A percentile compares a stretch with the other conserved stretches of the same genome.
phyloP scores from a whole-genome alignment of 2,329 filamentous ascomycete genomes.

The Xylariaceae sp. region DNA sequence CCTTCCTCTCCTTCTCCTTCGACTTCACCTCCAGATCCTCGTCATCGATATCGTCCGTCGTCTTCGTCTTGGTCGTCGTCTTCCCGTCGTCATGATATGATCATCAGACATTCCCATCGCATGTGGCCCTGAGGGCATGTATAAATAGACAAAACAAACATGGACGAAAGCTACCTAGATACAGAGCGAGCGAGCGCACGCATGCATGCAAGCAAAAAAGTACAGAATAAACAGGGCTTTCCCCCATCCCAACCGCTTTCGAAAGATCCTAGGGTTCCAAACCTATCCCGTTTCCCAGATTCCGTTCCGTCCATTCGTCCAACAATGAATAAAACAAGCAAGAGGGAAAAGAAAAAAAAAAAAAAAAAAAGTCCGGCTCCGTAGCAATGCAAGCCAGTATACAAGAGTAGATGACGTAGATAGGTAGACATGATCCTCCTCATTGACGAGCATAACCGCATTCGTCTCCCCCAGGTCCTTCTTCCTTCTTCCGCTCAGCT shows the following conservation, averaged over 20 bases:
- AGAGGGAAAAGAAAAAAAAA: neutral
- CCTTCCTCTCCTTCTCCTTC: neutral
- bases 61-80: neutral
- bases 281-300: neutral
- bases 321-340: neutral
- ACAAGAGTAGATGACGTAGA: neutral
- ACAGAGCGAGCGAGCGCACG: neutral
- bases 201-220: neutral
- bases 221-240: neutral
- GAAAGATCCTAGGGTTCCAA: neutral
- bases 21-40: no score
- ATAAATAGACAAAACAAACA: neutral
- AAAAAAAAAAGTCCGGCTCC: neutral
- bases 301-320: neutral
- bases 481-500: slow-evolving; percentile 6
- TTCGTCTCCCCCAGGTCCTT: neutral
- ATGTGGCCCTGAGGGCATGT: neutral
- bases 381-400: neutral
- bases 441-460: neutral
- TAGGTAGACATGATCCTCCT: neutral
- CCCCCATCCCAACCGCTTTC: neutral
- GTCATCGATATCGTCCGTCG: neutral
- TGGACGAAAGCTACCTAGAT: neutral
- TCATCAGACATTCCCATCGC: neutral
- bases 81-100: neutral